phyloP scores from a whole-genome alignment of 805 yeast species.

The Lipomyces kockii region DNA sequence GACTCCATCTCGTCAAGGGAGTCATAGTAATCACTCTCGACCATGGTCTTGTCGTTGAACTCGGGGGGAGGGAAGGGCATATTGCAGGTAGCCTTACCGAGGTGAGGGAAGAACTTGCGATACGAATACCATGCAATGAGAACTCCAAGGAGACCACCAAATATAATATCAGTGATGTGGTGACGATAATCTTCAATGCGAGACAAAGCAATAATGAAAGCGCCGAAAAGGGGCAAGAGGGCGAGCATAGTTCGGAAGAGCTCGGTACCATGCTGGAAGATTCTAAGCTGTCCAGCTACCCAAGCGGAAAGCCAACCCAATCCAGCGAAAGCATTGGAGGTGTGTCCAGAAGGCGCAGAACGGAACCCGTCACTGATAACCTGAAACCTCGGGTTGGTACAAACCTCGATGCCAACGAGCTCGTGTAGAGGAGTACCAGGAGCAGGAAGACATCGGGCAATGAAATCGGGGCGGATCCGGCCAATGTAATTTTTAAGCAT shows the following conservation, averaged over 20 bases:
- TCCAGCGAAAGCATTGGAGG: constrained; percentile 58
- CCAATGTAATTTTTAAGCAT: constrained; percentile 84
- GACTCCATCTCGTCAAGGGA: constrained; percentile 37
- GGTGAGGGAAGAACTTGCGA: constrained; percentile 57
- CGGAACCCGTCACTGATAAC: constrained; percentile 58
- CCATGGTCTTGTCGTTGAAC: constrained; percentile 16
- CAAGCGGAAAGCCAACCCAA: constrained; percentile 56
- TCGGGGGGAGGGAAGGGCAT: constrained; percentile 37
- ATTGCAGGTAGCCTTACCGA: constrained; percentile 35
- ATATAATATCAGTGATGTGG: constrained; percentile 79
- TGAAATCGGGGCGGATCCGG: constrained; percentile 88
- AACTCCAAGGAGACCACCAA: constrained; percentile 76
- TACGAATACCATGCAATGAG: constrained; percentile 64
- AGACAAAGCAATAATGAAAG: constrained; percentile 76
- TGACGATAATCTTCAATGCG: constrained; percentile 94
- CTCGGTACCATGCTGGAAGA: constrained; percentile 47
- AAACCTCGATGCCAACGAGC: constrained; percentile 46
- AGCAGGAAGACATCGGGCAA: constrained; percentile 69
- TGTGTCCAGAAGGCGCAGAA: constrained; percentile 66
- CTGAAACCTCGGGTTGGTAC: constrained; percentile 45
- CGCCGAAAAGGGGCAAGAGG: constrained; percentile 46
- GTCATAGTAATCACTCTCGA: constrained; percentile 32
- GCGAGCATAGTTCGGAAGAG: constrained; percentile 41
- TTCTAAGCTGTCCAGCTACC: constrained; percentile 55
- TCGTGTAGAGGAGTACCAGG: constrained; percentile 64